These are phyloP conservation scores for Morella rubra DNA, from an alignment of 306 rosid genomes.

Conservation along the genomic window DNA sequence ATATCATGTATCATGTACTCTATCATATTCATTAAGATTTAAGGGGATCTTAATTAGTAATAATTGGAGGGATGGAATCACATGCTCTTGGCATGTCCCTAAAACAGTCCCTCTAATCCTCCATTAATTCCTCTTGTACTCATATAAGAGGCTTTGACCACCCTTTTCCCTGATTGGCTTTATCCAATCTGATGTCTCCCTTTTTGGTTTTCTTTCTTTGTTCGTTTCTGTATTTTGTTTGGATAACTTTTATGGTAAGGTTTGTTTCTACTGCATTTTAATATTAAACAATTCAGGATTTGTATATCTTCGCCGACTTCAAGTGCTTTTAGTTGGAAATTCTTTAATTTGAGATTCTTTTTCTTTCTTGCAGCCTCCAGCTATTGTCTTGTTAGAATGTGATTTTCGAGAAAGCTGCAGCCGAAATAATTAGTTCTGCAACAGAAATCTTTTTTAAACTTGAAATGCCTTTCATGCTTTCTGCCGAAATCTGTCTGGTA, in stretches of 20 bases:
- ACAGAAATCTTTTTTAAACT: background rate
- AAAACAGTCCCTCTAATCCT: constrained; percentile 45
- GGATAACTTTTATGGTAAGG: constrained; percentile 20
- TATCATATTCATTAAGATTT: too few species aligned
- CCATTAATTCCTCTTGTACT: constrained; percentile 49
- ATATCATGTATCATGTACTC: too few species aligned
- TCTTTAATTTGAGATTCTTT: too few species aligned
- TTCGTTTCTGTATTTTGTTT: constrained; percentile 11
- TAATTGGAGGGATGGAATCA: constrained; percentile 31
- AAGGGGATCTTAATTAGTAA: background rate
- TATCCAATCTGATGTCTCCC: background rate
- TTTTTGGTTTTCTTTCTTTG: background rate
- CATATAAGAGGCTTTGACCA: constrained; percentile 52
- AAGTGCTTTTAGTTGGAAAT: too few species aligned
- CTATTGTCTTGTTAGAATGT: background rate
- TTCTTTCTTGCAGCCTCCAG: constrained; percentile 4
- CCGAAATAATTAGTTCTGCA: background rate
- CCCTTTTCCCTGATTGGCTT: constrained; percentile 14
- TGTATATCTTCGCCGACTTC: background rate
- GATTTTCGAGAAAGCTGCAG: background rate
- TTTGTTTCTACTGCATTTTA: constrained; percentile 24
- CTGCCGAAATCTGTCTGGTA: background rate
- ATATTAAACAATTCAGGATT: constrained; percentile 7
- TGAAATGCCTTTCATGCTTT: background rate
- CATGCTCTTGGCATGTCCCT: constrained; percentile 41